Conservation (phyloP, 441 rosid species). For the Syzygium syzygioides region DNA sequence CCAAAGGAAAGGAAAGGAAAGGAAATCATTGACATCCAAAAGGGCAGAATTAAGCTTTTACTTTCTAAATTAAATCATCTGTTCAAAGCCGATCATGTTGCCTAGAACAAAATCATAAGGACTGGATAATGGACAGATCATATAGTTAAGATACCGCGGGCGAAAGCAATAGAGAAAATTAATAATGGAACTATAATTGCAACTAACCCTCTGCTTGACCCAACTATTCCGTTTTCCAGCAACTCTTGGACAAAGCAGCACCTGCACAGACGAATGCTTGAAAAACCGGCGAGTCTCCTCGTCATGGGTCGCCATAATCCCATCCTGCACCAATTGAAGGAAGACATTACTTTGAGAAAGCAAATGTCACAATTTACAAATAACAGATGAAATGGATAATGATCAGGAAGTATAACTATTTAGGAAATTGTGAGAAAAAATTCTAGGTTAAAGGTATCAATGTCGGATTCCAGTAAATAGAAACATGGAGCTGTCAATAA, state of each 20-base stretch:
- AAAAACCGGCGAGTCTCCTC: slow-evolving; percentile 95
- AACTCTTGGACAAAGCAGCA: slow-evolving; percentile 82
- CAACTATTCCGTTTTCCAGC: slow-evolving; percentile 92
- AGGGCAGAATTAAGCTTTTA: not conserved
- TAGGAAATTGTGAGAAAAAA: not conserved
- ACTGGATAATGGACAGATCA: not conserved
- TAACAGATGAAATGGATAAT: not conserved
- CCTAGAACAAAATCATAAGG: not conserved
- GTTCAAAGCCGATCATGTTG: not conserved
- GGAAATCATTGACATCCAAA: not conserved
- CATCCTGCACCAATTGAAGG: slow-evolving; percentile 53
- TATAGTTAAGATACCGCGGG: not conserved
- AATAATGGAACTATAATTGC: not conserved
- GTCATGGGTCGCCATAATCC: slow-evolving; percentile 92
- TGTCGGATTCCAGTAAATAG: not conserved
- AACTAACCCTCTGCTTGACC: slow-evolving; percentile 78
- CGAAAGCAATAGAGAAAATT: not conserved
- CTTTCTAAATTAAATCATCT: not conserved
- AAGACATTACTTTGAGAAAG: not conserved
- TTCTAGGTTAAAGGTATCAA: not conserved
- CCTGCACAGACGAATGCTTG: slow-evolving; percentile 89
- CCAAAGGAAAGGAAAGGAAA: not conserved
- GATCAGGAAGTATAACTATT: not conserved
- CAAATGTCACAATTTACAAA: not conserved
- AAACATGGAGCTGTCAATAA: not conserved